Evolutionary conservation across 2,329 filamentous ascomycete species (phyloP), one percentile per base, ranked within the genome.

Genomic region (Phialophora expanda): DNA sequence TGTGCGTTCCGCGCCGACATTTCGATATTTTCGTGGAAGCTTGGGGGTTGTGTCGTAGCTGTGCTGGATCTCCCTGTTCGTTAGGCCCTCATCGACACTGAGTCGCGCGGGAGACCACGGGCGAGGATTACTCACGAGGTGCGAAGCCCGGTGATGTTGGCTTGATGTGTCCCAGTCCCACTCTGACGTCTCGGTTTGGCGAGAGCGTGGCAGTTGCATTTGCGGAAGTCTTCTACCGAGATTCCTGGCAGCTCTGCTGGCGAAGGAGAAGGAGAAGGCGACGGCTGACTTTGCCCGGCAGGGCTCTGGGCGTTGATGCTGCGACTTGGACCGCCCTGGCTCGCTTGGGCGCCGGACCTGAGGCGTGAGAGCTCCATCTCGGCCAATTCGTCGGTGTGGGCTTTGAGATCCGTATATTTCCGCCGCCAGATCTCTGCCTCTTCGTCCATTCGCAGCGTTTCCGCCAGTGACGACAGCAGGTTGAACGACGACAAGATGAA

Each of bases 381-480:
- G 1, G 55, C 30, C 30, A 46, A 22, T 20, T 34, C 55, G 12
- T 57, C 55, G 17, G 55, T 57, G 8, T 32, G 30, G 22, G n/a
- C 26, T 28, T 41, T 57, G 32, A 57, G 34, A 5, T 3, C 26
- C 32, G 55, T 44, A 20, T 44, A 9, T 57, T 46, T 32, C 1
- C 55, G 34, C 34, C 26, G 20, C 55, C 55, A 57, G 0, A 26
- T 17, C 34, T 38, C 55, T 12, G 55, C 55, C n/a, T 57, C 32
- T 12, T 57, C 11, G 32, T 38, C n/a, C 30, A 41, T 57, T 7
- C 9, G 14, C 2, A 62, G 59, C 24, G 5, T 26, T 9, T 28
- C 14, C 50, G 59, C 59, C 63, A 96, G 88, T 78, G 95, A 86
- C 78, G 96, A 92, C 24, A 96, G 85, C 17, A 55, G 26, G 20